Conservation (phyloP, 305 asterid genomes). For the Solanum chacoense region DNA sequence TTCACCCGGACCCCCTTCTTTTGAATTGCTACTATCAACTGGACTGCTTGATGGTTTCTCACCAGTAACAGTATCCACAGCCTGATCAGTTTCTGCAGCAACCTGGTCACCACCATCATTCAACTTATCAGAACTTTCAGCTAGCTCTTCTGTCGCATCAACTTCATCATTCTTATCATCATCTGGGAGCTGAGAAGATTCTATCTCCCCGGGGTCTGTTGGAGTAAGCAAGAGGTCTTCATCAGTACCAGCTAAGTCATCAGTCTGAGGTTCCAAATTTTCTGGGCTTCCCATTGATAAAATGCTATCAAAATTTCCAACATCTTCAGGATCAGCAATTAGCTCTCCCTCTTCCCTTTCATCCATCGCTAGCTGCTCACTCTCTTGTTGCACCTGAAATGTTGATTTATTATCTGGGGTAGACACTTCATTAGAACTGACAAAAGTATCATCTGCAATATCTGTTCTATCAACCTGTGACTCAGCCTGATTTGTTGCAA, state of each 20-base stretch:
- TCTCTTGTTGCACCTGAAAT: constrained; percentile 52
- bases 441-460: constrained; percentile 33
- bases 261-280: constrained; percentile 33
- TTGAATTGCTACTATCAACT: constrained; percentile 27
- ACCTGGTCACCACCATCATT: constrained; percentile 31
- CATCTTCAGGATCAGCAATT: constrained; percentile 39
- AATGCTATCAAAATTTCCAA: constrained; percentile 38
- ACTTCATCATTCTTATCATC: constrained; percentile 41
- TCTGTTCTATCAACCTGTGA: constrained; percentile 30
- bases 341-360: constrained; percentile 91
- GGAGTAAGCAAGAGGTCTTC: constrained; percentile 17
- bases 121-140: constrained; percentile 28
- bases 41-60: constrained; percentile 31
- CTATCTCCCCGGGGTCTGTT: constrained; percentile 52
- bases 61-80: constrained; percentile 16
- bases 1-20: constrained; percentile 27
- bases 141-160: constrained; percentile 20
- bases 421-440: constrained; percentile 25
- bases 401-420: constrained; percentile 39
- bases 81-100: constrained; percentile 24
- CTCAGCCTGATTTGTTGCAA: constrained; percentile 35
- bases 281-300: constrained; percentile 31
- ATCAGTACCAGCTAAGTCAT: constrained; percentile 31
- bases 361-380: constrained; percentile 42
- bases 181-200: constrained; percentile 32